These are phyloP conservation scores for Fraxinus cuspidata DNA, from an alignment of 257 asterid genomes.

Conservation along the genomic window DNA sequence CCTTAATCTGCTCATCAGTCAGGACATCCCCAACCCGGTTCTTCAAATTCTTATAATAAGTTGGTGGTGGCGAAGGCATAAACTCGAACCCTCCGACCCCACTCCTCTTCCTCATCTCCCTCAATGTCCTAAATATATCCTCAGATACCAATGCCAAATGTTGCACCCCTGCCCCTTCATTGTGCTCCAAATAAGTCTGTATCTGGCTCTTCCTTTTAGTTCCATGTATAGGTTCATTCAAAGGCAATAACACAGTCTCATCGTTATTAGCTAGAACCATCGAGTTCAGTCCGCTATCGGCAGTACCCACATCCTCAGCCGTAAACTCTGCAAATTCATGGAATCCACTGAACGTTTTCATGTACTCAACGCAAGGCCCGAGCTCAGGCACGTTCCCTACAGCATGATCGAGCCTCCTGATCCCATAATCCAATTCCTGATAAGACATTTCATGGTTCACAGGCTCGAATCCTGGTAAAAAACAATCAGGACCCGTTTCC, in stretches of 20 bases:
- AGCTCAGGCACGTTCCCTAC: slow-evolving; percentile 81
- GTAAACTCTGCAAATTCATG: slow-evolving; percentile 95
- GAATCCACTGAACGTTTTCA: slow-evolving; percentile 71
- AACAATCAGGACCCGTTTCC: slow-evolving; percentile 10
- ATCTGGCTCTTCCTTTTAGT: slow-evolving; percentile 94
- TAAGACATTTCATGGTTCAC: slow-evolving; percentile 36
- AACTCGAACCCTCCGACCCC: slow-evolving; percentile 87
- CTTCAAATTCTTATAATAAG: slow-evolving; percentile 75
- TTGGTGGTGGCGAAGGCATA: slow-evolving; percentile 89
- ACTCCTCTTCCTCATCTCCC: slow-evolving; percentile 92
- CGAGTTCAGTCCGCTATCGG: slow-evolving; percentile 86
- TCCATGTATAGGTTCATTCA: slow-evolving; percentile 87
- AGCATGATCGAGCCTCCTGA: slow-evolving; percentile 77
- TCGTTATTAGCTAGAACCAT: slow-evolving; percentile 77
- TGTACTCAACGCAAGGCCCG: slow-evolving; percentile 66
- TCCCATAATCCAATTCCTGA: slow-evolving; percentile 69
- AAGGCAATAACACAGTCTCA: slow-evolving; percentile 71
- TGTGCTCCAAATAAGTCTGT: slow-evolving; percentile 95
- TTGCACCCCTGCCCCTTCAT: slow-evolving; percentile 92
- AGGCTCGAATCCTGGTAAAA: slow-evolving; percentile 71
- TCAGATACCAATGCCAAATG: slow-evolving; percentile 81
- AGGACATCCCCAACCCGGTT: slow-evolving; percentile 71
- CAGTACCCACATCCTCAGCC: slow-evolving; percentile 80
- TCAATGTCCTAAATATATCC: slow-evolving; percentile 72
- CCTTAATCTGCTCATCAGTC: slow-evolving; percentile 73